These are phyloP conservation scores for Kodamaea alishanica DNA, from an alignment of 1,139 yeast species.

Conservation along the genomic window DNA sequence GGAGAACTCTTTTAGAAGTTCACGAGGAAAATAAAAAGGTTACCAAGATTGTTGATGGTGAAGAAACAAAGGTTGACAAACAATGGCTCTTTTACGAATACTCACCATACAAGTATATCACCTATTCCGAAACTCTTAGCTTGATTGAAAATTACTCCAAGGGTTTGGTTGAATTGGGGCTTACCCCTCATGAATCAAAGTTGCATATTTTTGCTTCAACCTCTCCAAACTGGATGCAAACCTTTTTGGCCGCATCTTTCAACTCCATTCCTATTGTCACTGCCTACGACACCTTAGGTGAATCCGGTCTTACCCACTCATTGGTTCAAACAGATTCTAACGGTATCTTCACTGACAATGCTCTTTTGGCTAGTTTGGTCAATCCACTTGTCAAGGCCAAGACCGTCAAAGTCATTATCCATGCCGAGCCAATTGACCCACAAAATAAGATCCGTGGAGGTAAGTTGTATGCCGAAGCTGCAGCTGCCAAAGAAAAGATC, in stretches of 20 bases:
- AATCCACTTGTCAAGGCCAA: constrained; percentile 69
- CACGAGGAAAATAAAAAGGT: constrained; percentile 75
- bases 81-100: constrained; percentile 85
- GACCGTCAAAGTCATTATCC: constrained; percentile 63
- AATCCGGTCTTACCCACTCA: constrained; percentile 84
- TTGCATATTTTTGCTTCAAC: constrained; percentile 85
- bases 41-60: constrained; percentile 75
- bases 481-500: constrained; percentile 54
- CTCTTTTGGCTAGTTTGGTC: constrained; percentile 59
- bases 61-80: constrained; percentile 67
- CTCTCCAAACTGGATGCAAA: constrained; percentile 86
- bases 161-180: constrained; percentile 75
- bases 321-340: constrained; percentile 73
- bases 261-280: constrained; percentile 88
- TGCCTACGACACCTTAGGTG: constrained; percentile 96
- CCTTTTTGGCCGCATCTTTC: constrained; percentile 71
- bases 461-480: constrained; percentile 52
- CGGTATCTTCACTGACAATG: constrained; percentile 81
- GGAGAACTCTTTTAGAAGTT: constrained; percentile 71
- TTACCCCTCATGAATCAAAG: constrained; percentile 61
- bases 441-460: constrained; percentile 65
- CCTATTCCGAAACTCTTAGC: constrained; percentile 54
- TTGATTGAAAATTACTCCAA: constrained; percentile 58
- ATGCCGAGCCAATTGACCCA: constrained; percentile 59
- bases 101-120: constrained; percentile 63